Conservation (phyloP, 768 basidiomycete species). For the Boletus tylopilopsis region DNA sequence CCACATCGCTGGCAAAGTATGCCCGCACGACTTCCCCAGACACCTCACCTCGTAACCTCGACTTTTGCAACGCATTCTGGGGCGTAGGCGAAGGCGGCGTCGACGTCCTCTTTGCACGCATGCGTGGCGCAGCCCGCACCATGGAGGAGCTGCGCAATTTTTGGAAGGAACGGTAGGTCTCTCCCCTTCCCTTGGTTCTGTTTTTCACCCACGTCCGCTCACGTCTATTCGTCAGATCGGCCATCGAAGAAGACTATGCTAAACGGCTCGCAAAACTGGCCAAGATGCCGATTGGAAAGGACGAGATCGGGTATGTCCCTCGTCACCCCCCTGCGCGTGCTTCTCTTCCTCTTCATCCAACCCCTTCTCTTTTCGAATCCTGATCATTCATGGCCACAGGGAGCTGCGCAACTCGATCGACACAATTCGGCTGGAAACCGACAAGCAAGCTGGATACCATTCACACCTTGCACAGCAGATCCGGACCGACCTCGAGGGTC, state of each 20-base stretch:
- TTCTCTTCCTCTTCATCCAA: background rate
- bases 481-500: slow-evolving; percentile 69
- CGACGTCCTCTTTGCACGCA: slow-evolving; percentile 85
- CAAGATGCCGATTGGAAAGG: slow-evolving; percentile 71
- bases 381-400: slow-evolving; percentile 36
- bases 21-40: slow-evolving; percentile 52
- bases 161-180: slow-evolving; percentile 89
- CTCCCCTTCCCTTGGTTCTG: background rate
- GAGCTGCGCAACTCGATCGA: slow-evolving; percentile 81
- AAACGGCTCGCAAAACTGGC: slow-evolving; percentile 78
- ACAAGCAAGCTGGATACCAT: slow-evolving; percentile 74
- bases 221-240: slow-evolving; percentile 48
- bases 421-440: slow-evolving; percentile 78
- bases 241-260: slow-evolving; percentile 94
- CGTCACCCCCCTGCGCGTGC: background rate
- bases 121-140: slow-evolving; percentile 81
- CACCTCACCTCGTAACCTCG: slow-evolving; percentile 49
- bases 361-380: background rate
- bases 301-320: slow-evolving; percentile 85
- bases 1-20: slow-evolving; percentile 73
- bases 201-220: background rate
- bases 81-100: slow-evolving; percentile 82
- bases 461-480: slow-evolving; percentile 70
- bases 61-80: slow-evolving; percentile 99
- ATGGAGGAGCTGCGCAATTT: slow-evolving; percentile 84